phyloP scores from a whole-genome alignment of 176 grass and related monocot genomes.

The Melocanna baccifera region DNA sequence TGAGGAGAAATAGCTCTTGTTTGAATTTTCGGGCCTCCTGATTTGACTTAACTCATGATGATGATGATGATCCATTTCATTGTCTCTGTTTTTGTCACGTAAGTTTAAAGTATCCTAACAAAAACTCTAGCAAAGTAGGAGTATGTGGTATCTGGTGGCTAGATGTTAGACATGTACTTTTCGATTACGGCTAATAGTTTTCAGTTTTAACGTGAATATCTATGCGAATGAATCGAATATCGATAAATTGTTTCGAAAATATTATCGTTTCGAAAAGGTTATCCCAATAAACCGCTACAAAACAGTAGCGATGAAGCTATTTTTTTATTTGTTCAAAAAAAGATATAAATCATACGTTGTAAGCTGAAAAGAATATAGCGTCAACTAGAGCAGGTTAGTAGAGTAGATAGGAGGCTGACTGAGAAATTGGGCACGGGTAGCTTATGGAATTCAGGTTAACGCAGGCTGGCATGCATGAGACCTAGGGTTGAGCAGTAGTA shows the following conservation, averaged over 20 bases:
- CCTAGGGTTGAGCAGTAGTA: background rate
- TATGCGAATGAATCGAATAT: too few species aligned
- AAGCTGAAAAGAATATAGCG: too few species aligned
- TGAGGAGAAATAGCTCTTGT: background rate
- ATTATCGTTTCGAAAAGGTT: too few species aligned
- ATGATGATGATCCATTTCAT: background rate
- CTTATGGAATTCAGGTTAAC: constrained; percentile 28
- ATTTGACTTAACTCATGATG: background rate
- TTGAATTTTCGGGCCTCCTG: background rate
- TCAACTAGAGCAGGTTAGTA: background rate
- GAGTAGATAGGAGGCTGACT: constrained; percentile 6
- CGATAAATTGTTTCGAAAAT: too few species aligned
- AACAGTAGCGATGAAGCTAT: rapidly evolving
- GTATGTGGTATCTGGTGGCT: background rate
- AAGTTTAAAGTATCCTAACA: background rate
- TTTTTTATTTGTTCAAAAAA: too few species aligned
- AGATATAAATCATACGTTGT: too few species aligned
- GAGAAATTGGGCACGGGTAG: constrained; percentile 29
- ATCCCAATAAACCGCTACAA: rapidly evolving
- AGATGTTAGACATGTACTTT: background rate
- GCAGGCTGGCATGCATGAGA: background rate
- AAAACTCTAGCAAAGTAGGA: background rate
- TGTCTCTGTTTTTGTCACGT: background rate
- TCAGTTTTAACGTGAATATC: rapidly evolving
- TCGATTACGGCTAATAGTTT: too few species aligned